Percentiles rank a stretch among this genome's conserved stretches.
phyloP scores from a whole-genome alignment of 2,329 filamentous ascomycete species.

The Trichoderma endophyticum region DNA sequence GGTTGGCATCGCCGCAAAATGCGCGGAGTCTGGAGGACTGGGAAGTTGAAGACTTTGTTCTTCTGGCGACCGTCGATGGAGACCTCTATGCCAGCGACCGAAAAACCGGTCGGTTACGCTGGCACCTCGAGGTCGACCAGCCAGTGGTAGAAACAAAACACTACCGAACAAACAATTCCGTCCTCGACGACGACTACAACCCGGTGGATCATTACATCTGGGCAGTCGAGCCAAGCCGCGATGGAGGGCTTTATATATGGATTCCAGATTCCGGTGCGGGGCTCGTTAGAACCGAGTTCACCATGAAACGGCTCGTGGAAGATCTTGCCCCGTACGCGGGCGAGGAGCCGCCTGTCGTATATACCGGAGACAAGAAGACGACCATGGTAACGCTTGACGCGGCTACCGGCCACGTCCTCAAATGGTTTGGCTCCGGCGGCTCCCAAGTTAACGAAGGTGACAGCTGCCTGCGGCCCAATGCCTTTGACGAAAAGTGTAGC shows the following conservation, averaged over 20 bases:
- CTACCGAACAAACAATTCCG: constrained; percentile 65
- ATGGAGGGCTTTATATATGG: constrained; percentile 86
- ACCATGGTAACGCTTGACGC: constrained; percentile 88
- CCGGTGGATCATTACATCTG: constrained; percentile 84
- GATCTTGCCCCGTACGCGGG: constrained; percentile 74
- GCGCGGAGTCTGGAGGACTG: constrained; percentile 98
- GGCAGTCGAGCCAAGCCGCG: constrained; percentile 88
- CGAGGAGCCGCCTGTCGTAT: constrained; percentile 74
- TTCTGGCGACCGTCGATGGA: constrained; percentile 99
- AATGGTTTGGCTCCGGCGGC: constrained; percentile 76
- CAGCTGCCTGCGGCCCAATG: constrained; percentile 70
- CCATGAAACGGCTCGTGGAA: constrained; percentile 85
- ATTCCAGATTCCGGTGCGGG: constrained; percentile 59
- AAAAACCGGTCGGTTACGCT: constrained; percentile 77
- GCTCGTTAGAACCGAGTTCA: constrained; percentile 65
- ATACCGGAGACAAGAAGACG: constrained; percentile 88
- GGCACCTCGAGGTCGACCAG: constrained; percentile 79
- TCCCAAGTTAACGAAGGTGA: constrained; percentile 65
- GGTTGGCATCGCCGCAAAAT: constrained; percentile 77
- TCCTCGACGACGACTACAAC: constrained; percentile 56
- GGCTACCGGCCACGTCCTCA: constrained; percentile 74
- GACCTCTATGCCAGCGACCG: constrained; percentile 89
- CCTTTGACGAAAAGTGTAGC: constrained; percentile 71
- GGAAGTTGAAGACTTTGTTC: constrained; percentile 99
- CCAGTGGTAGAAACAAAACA: constrained; percentile 91